A percentile compares a stretch with the other conserved stretches of the same genome.
Evolutionary conservation across 805 yeast species (phyloP).

Genomic region (Metschnikowia henanensis): DNA sequence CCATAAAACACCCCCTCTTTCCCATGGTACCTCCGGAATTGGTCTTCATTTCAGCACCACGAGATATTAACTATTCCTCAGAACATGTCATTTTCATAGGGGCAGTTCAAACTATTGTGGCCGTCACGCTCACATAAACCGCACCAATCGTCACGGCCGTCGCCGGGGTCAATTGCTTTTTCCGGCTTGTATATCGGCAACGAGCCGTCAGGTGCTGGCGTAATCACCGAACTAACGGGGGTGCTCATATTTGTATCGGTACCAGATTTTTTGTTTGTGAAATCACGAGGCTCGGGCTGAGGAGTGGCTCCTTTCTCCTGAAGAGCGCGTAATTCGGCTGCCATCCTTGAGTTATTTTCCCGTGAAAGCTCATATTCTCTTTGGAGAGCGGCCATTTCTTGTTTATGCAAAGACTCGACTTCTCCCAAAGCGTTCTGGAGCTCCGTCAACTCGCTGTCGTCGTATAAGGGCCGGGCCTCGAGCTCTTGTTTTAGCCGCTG

Average conservation of each 20-base stretch:
- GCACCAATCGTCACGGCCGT: conserved; percentile 83
- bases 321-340: conserved; percentile 3
- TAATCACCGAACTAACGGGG: background rate
- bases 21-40: too few species aligned
- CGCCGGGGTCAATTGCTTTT: conserved; percentile 57
- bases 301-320: background rate
- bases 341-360: conserved; percentile 9
- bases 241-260: background rate
- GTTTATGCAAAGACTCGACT: conserved; percentile 38
- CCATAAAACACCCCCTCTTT: too few species aligned
- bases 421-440: conserved; percentile 45
- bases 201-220: conserved; percentile 4
- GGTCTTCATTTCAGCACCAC: too few species aligned
- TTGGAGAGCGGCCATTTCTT: conserved; percentile 29
- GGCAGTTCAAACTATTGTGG: conserved; percentile 86
- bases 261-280: background rate
- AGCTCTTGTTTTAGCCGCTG: conserved; percentile 33
- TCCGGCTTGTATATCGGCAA: conserved; percentile 54
- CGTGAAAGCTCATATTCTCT: conserved; percentile 27
- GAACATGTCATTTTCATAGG: conserved; percentile 67
- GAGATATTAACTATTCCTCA: conserved; percentile 19
- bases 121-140: conserved; percentile 91
- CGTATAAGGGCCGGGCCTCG: conserved; percentile 40
- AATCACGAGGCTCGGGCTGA: background rate
- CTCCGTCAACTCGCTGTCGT: conserved; percentile 37